These are phyloP conservation scores for Spencermartinsiella europaea DNA, from an alignment of 805 yeast genomes.

Conservation along the genomic window DNA sequence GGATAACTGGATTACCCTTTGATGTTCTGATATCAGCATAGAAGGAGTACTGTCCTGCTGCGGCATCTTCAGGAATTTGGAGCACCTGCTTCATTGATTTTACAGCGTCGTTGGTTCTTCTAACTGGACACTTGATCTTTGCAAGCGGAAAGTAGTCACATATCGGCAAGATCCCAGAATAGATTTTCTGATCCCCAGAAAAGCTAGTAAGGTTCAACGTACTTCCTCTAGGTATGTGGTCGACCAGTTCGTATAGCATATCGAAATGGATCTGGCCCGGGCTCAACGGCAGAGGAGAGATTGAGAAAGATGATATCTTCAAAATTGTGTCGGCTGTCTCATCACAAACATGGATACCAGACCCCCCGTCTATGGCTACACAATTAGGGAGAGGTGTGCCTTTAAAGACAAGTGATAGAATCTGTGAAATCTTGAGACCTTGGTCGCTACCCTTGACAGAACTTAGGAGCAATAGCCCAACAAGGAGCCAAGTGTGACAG, in stretches of 20 bases:
- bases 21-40: conserved; percentile 25
- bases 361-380: conserved; percentile 11
- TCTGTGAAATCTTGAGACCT: too few relatives aligned
- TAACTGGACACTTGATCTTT: conserved; percentile 26
- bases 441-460: too few relatives aligned
- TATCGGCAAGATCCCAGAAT: conserved; percentile 21
- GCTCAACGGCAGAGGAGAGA: conserved; percentile 26
- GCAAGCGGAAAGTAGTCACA: conserved; percentile 27
- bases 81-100: conserved; percentile 19
- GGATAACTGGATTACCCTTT: conserved; percentile 16
- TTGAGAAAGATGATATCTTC: conserved; percentile 19
- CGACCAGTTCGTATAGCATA: conserved; percentile 21
- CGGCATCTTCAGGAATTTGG: conserved; percentile 27
- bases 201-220: conserved; percentile 21
- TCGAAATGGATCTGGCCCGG: conserved; percentile 26
- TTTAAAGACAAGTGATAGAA: too few relatives aligned
- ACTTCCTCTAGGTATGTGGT: conserved; percentile 22
- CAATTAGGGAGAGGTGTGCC: too few relatives aligned
- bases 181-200: conserved; percentile 14
- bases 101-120: conserved; percentile 7
- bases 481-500: too few relatives aligned
- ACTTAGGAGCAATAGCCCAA: too few relatives aligned
- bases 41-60: conserved; percentile 27
- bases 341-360: conserved; percentile 11
- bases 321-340: conserved; percentile 24